A percentile compares a stretch with the other conserved stretches of the same genome.
Evolutionary conservation across 169 alveolate genomes (phyloP).

Genomic region (Besnoitia besnoiti): DNA sequence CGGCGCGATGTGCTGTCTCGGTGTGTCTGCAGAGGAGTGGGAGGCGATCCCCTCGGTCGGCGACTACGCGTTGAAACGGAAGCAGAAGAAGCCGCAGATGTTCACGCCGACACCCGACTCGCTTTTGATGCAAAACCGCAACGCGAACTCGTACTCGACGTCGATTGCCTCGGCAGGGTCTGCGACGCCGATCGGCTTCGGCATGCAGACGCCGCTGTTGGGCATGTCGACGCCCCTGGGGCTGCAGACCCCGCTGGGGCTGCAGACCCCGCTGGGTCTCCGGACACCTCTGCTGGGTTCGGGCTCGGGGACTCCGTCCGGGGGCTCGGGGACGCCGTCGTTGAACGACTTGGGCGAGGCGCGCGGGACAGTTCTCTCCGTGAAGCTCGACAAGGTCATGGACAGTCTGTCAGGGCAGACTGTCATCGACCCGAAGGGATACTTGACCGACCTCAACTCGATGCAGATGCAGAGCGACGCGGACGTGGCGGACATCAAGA

Average conservation of each 20-base stretch:
- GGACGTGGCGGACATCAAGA: slow-evolving; percentile 95
- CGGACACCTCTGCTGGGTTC: slow-evolving; percentile 77
- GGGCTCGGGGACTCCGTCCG: background rate
- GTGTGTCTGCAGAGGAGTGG: slow-evolving; percentile 98
- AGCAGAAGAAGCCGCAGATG: slow-evolving; percentile 85
- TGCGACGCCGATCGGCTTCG: slow-evolving; percentile 75
- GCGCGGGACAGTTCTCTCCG: slow-evolving; percentile 91
- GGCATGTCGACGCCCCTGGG: slow-evolving; percentile 87
- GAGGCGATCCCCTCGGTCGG: slow-evolving; percentile 96
- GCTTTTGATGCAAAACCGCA: slow-evolving; percentile 61
- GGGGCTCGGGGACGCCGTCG: slow-evolving; percentile 74
- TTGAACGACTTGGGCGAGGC: slow-evolving; percentile 91
- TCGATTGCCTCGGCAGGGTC: slow-evolving; percentile 67
- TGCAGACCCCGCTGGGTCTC: slow-evolving; percentile 81
- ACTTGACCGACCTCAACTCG: slow-evolving; percentile 92
- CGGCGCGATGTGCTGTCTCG: too few species aligned
- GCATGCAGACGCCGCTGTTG: slow-evolving; percentile 73
- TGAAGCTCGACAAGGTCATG: slow-evolving; percentile 92
- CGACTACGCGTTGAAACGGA: slow-evolving; percentile 83
- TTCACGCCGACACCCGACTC: slow-evolving; percentile 63
- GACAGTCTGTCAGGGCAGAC: slow-evolving; percentile 94
- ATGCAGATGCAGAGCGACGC: slow-evolving; percentile 85
- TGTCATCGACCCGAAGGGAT: slow-evolving; percentile 96
- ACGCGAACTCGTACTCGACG: slow-evolving; percentile 46
- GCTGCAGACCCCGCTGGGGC: slow-evolving; percentile 81